Base-by-base conservation (phyloP, 805 yeast species). In the Ogataea nonfermentans region DNA sequence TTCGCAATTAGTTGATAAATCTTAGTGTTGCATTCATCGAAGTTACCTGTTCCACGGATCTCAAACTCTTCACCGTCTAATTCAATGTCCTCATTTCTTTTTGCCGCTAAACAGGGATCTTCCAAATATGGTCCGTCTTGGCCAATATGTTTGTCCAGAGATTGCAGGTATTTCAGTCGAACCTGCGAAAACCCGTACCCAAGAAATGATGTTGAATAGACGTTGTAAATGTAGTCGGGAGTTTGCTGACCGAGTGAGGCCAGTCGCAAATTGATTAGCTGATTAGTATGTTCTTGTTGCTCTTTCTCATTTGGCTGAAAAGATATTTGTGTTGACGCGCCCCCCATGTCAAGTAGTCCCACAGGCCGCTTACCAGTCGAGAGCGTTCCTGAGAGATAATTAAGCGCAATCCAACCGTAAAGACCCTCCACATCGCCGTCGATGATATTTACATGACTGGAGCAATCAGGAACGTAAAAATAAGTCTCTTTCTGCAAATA, bases 371-470 rank as follows among this genome's bases (percentile, higher is more conserved):
- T 29, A 13, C 52, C 55, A 1, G 31, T 15, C 26, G 63, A 67
- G 24, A 77, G 60, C 0, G 75, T 53, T 1, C 76, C 77, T 20
- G 73, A 64, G 45, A 78, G 54, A 36, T 76, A 78, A 52, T 81
- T 82, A 17, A 80, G 56, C 0, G 84, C 72, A 7, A 81, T 59
- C 88, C 88, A 82, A 2, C 82, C 80, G 48, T 78, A 78, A 9
- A 81, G 45, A 0, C 87, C 88, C 55, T 82, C 88, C 3, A 68
- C 59, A 44, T 79, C 83, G 0, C 87, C 88, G 42, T 76, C 78
- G 6, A 82, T 72, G 9, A 78, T 68, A 45, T 75, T 76, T 14
- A 81, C 63, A 53, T 81, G 88, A 2, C 76, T 58, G 3, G 57
- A 52, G 57, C 88, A 82, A 48, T 79, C 84, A 2, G 85, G 84